Percentiles rank a stretch among this genome's conserved stretches.
phyloP scores from a whole-genome alignment of 2,329 filamentous ascomycete genomes.

The Dothidotthia symphoricarpi region DNA sequence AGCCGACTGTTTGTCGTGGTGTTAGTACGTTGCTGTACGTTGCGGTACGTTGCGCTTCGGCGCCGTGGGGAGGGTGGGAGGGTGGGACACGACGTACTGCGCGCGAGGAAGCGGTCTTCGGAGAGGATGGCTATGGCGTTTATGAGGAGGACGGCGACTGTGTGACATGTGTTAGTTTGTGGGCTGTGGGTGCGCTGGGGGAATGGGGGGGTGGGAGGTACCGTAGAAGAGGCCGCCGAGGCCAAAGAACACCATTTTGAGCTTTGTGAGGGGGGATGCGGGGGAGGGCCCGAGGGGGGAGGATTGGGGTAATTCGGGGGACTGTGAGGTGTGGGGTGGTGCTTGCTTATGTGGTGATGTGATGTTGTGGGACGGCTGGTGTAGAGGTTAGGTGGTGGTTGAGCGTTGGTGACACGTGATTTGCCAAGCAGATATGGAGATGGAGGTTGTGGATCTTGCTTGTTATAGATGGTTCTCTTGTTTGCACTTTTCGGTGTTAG shows the following conservation, averaged over 20 bases:
- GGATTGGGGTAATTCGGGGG: not conserved
- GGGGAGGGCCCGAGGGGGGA: not conserved
- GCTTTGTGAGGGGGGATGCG: not conserved
- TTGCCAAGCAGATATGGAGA: too few species aligned
- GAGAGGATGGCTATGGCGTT: constrained; percentile 93
- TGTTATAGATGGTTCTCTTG: too few species aligned
- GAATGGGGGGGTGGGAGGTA: constrained; percentile 35
- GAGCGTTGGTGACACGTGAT: too few species aligned
- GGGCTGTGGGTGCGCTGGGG: not conserved
- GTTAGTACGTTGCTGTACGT: constrained; percentile 3
- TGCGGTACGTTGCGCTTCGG: too few species aligned
- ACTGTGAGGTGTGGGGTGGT: constrained; percentile 6
- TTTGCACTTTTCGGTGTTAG: too few species aligned
- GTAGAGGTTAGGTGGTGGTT: too few species aligned
- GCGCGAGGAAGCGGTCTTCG: constrained; percentile 88
- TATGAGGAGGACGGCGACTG: constrained; percentile 80
- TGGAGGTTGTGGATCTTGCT: too few species aligned
- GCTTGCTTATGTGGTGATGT: too few species aligned
- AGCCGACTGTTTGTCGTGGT: constrained; percentile 65
- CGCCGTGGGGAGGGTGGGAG: too few species aligned
- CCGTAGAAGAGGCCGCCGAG: constrained; percentile 73
- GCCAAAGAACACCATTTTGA: constrained; percentile 66
- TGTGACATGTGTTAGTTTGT: constrained; percentile 13
- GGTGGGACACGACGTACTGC: constrained; percentile 57
- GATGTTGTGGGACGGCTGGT: too few species aligned